phyloP scores from a whole-genome alignment of 768 basidiomycete species.

The Psilocybe sp. region DNA sequence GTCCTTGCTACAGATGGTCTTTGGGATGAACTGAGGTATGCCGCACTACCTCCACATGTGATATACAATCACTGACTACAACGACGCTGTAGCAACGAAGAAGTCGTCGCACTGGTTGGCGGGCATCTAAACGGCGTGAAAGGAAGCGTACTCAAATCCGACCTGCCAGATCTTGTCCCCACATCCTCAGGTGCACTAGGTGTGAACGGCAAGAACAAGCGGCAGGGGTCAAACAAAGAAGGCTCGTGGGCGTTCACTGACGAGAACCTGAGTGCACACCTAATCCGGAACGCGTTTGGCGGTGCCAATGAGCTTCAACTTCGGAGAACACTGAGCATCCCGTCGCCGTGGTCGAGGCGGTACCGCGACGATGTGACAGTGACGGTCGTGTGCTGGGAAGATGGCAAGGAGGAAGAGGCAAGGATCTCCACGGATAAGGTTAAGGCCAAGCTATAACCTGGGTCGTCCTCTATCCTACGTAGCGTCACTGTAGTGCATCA shows the following conservation, averaged over 20 bases:
- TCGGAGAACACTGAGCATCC: constrained; percentile 71
- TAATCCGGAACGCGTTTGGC: constrained; percentile 92
- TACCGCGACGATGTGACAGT: constrained; percentile 86
- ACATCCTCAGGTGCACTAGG: constrained; percentile 52
- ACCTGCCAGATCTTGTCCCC: constrained; percentile 52
- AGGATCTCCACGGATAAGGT: constrained; percentile 39
- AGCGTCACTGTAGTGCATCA: no score
- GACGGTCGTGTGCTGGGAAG: constrained; percentile 84
- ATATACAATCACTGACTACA: background rate
- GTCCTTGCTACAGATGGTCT: constrained; percentile 89
- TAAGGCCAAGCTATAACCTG: constrained; percentile 48
- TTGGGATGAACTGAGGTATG: constrained; percentile 63
- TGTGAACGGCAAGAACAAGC: constrained; percentile 61
- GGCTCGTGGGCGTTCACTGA: constrained; percentile 80
- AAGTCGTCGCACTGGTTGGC: constrained; percentile 84
- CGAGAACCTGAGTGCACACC: constrained; percentile 74
- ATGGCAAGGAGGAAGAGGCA: constrained; percentile 45
- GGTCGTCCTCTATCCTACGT: background rate
- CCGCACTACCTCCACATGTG: background rate
- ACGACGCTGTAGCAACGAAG: constrained; percentile 58
- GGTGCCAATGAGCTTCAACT: constrained; percentile 65
- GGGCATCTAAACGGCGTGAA: constrained; percentile 74
- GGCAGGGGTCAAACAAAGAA: constrained; percentile 30
- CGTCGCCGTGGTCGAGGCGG: constrained; percentile 72
- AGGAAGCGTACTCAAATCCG: constrained; percentile 58